Evolutionary conservation across 2,329 filamentous ascomycete species (phyloP).

Genomic region (Exophiala dermatitidis): DNA sequence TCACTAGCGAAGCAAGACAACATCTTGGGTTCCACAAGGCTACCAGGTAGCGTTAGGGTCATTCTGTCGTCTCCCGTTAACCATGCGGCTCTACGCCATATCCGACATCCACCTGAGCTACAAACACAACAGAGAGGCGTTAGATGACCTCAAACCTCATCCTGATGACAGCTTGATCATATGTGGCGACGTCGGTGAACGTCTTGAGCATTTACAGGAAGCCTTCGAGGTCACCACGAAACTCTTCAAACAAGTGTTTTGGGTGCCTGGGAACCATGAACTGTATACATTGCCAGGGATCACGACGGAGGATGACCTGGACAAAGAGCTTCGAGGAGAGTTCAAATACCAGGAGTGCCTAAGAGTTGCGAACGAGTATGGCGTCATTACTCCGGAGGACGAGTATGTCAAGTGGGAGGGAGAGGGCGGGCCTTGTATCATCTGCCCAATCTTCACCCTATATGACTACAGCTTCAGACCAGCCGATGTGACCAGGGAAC

Average conservation of each 20-base stretch:
- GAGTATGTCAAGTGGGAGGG: conserved; percentile 49
- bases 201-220: conserved; percentile 24
- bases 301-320: conserved; percentile 17
- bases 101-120: conserved; percentile 26
- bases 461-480: conserved; percentile 56
- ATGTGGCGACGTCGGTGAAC: conserved; percentile 26
- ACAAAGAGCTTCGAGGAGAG: conserved; percentile 40
- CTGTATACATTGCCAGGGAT: conserved; percentile 45
- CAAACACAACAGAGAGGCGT: conserved; percentile 26
- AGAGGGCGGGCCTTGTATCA: conserved; percentile 43
- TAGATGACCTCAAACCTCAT: conserved; percentile 21
- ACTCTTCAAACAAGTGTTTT: conserved; percentile 31
- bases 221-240: conserved; percentile 23
- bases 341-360: conserved; percentile 51
- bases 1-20: too few relatives aligned
- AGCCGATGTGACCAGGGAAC: conserved; percentile 41
- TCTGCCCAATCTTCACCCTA: conserved; percentile 52
- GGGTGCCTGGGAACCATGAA: conserved; percentile 54
- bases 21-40: not conserved
- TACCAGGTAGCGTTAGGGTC: not conserved
- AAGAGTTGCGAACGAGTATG: conserved; percentile 45
- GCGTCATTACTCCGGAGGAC: conserved; percentile 52
- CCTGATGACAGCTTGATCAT: conserved; percentile 26
- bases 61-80: not conserved
- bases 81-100: conserved; percentile 26